phyloP scores from a whole-genome alignment of 2,329 filamentous ascomycete species.

The Microdochium bolleyi region DNA sequence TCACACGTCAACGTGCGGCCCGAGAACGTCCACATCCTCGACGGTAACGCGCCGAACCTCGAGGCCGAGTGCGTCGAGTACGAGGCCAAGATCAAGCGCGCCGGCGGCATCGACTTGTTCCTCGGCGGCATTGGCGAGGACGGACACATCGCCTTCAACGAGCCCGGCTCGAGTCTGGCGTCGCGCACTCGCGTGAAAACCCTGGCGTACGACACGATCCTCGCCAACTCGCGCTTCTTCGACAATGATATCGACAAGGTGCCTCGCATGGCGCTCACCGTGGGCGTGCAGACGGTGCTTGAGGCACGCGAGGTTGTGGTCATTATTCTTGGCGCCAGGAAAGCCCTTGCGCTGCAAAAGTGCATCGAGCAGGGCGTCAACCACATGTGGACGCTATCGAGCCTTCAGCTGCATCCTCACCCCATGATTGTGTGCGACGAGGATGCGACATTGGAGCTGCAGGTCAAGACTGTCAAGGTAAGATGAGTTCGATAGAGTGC shows the following conservation, averaged over 20 bases:
- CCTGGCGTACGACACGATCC: constrained; percentile 76
- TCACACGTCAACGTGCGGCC: constrained; percentile 76
- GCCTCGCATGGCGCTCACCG: constrained; percentile 74
- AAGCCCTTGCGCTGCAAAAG: constrained; percentile 69
- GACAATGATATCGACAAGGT: constrained; percentile 65
- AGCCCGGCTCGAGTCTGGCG: constrained; percentile 71
- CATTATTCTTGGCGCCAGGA: constrained; percentile 75
- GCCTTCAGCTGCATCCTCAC: constrained; percentile 71
- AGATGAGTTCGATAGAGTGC: constrained; percentile 4
- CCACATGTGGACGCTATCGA: constrained; percentile 86
- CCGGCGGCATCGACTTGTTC: constrained; percentile 78
- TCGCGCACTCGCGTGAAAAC: constrained; percentile 81
- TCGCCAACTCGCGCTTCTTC: constrained; percentile 82
- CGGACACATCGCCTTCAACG: constrained; percentile 86
- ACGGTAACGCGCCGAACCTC: constrained; percentile 71
- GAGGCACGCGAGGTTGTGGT: constrained; percentile 76
- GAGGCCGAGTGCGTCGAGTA: constrained; percentile 72
- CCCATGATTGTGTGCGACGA: constrained; percentile 80
- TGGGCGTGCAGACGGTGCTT: constrained; percentile 76
- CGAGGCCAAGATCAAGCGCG: constrained; percentile 66
- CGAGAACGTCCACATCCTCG: constrained; percentile 75
- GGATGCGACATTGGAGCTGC: constrained; percentile 65
- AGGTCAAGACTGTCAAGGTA: constrained; percentile 65
- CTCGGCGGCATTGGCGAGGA: constrained; percentile 79
- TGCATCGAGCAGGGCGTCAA: constrained; percentile 78